Evolutionary conservation across 495 filamentous ascomycete genomes (phyloP), one percentile per base, ranked within the genome.

Genomic region (Achaetomiella virescens): DNA sequence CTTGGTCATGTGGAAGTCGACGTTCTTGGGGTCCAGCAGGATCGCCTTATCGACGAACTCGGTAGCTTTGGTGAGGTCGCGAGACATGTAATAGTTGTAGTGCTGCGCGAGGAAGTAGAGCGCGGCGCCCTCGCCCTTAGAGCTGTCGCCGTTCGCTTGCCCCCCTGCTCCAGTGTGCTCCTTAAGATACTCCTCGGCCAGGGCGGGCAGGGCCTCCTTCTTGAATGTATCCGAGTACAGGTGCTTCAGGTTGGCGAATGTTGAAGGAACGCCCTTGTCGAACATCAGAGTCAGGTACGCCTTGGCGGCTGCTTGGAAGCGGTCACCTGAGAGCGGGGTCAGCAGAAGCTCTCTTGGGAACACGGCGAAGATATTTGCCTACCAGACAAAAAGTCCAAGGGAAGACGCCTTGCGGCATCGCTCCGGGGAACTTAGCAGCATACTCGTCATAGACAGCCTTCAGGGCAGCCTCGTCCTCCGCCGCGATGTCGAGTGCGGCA

Each of bases 71-170:
- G 79, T 56, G 25, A 96, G 76, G 68, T 97, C 81, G 36, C 91
- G 88, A 63, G 87, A 95, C 50, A 90, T 78, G 69, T 88, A 78
- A 65, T 95, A 97, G 70, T 96, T 91, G 75, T 96, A 96, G 70
- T 99, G 93, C 64, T 97, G 95, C 6, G 90, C 89, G 49, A 99
- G 82, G 76, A 95, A 99, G 66, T 93, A 97, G 40, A 88, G 81
- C 3, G 85, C 86, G 11, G 91, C 88, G 7, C 87, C 77, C 48
- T 85, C 76, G 63, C 91, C 92, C 48, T 84, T 81, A 21, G 82
- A 80, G 47, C 73, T 70, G 25, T 84, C 77, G 38, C 77, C 80
- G 54, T 84, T 84, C 2, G 66, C 52, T 14, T 62, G 60, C 37
- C 64, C 67, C 29, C 75, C 72, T 24, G 58, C 65, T 10, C 74